A percentile compares a stretch with the other conserved stretches of the same genome.
Conservation (phyloP, 202 grass and related monocot genomes). For the Brachypodium distachyon region DNA sequence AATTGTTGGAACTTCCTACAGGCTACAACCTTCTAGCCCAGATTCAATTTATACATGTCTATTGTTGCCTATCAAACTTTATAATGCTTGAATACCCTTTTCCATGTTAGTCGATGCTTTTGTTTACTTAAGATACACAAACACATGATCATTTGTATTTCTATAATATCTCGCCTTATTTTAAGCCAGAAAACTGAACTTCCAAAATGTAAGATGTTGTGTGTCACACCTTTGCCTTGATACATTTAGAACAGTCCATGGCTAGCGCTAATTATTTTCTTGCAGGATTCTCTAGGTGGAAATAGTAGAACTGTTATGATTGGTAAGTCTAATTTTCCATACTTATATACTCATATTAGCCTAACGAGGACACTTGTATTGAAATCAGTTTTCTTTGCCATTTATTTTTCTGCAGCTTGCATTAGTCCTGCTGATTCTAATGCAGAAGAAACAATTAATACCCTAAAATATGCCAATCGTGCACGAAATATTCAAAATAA, state of each 20-base stretch:
- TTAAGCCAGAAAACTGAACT: neutral
- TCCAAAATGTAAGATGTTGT: neutral
- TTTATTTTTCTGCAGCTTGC: constrained; percentile 50
- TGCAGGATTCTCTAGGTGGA: constrained; percentile 93
- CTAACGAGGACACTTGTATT: neutral
- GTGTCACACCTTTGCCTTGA: neutral
- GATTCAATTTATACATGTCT: too few species aligned
- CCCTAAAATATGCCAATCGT: constrained; percentile 97
- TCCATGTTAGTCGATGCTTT: neutral
- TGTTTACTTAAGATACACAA: neutral
- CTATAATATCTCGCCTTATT: neutral
- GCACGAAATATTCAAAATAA: constrained; percentile 95
- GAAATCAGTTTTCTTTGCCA: constrained; percentile 4
- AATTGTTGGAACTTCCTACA: neutral
- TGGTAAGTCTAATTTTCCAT: constrained; percentile 39
- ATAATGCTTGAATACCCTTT: neutral
- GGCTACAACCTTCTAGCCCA: neutral
- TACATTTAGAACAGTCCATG: neutral
- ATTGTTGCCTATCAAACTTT: neutral
- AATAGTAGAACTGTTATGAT: constrained; percentile 98
- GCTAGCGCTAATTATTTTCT: constrained; percentile 1
- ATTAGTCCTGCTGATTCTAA: constrained; percentile 98
- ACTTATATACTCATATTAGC: neutral
- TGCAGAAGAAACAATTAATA: constrained; percentile 98
- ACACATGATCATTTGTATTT: neutral